Conservation (phyloP, 345 rosid species). For the Noccaea bulbosa region DNA sequence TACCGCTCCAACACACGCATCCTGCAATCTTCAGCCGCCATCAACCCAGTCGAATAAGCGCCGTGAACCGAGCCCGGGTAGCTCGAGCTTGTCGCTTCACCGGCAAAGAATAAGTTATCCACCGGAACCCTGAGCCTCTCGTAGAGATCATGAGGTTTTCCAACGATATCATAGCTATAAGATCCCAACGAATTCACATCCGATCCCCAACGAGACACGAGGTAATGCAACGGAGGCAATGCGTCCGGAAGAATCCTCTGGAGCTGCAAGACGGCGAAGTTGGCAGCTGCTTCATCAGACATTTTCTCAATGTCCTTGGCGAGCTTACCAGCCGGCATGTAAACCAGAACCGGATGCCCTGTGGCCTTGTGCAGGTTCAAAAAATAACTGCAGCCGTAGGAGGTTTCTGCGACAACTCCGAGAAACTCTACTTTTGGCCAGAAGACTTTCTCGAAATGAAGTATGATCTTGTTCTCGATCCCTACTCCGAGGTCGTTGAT, state of each 20-base stretch:
- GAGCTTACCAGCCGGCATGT: constrained; percentile 98
- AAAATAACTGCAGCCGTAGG: constrained; percentile 93
- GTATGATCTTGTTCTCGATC: constrained; percentile 79
- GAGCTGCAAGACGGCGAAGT: constrained; percentile 79
- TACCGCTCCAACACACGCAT: constrained; percentile 91
- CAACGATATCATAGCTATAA: constrained; percentile 84
- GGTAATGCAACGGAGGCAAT: constrained; percentile 69
- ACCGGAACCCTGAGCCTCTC: constrained; percentile 85
- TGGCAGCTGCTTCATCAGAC: constrained; percentile 95
- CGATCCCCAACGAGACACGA: constrained; percentile 81
- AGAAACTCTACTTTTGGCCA: constrained; percentile 99
- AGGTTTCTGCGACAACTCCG: constrained; percentile 88
- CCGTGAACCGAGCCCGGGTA: constrained; percentile 93
- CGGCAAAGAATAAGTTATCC: constrained; percentile 95
- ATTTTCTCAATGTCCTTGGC: constrained; percentile 95
- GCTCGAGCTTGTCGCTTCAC: constrained; percentile 84
- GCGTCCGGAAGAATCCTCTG: constrained; percentile 90
- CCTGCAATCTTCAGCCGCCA: constrained; percentile 94
- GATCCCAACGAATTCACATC: constrained; percentile 81
- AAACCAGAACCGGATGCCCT: constrained; percentile 80
- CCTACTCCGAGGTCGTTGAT: constrained; percentile 89
- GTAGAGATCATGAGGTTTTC: constrained; percentile 81
- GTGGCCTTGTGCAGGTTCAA: constrained; percentile 98
- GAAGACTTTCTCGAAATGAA: constrained; percentile 85
- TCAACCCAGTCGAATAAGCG: constrained; percentile 79